Conservation (phyloP, 148 eudicot species). For the Vaccinium myrtillus region DNA sequence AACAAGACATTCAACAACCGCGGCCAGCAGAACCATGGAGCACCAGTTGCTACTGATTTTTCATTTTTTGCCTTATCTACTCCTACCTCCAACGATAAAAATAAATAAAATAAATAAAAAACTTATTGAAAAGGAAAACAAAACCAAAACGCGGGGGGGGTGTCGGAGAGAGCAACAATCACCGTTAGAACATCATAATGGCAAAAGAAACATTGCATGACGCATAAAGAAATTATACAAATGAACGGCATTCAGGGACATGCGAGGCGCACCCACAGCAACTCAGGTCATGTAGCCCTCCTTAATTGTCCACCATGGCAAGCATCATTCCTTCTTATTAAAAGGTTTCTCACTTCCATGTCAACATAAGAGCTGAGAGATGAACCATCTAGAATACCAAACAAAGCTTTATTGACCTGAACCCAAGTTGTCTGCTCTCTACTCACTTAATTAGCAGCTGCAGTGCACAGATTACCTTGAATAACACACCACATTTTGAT, state of each 20-base stretch:
- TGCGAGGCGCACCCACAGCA: neutral
- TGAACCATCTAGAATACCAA: neutral
- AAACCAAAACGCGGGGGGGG: neutral
- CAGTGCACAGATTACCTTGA: neutral
- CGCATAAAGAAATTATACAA: neutral
- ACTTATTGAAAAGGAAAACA: neutral
- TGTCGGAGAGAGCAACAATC: neutral
- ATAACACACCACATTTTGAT: neutral
- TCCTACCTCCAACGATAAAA: neutral
- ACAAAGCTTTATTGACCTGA: neutral
- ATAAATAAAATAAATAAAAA: neutral
- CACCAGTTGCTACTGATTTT: neutral
- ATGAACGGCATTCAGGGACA: neutral
- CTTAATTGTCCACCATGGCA: neutral
- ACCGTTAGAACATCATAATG: neutral
- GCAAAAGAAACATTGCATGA: neutral
- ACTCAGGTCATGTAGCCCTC: neutral
- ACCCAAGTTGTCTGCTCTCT: neutral
- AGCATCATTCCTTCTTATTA: neutral
- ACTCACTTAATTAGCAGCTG: neutral
- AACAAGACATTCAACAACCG: neutral
- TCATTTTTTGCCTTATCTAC: neutral
- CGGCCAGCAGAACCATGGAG: constrained; percentile 1
- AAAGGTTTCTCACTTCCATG: neutral
- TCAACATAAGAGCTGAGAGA: neutral